Conservation (phyloP, 1,139 yeast genomes). For the Magnusiomyces sp. region DNA sequence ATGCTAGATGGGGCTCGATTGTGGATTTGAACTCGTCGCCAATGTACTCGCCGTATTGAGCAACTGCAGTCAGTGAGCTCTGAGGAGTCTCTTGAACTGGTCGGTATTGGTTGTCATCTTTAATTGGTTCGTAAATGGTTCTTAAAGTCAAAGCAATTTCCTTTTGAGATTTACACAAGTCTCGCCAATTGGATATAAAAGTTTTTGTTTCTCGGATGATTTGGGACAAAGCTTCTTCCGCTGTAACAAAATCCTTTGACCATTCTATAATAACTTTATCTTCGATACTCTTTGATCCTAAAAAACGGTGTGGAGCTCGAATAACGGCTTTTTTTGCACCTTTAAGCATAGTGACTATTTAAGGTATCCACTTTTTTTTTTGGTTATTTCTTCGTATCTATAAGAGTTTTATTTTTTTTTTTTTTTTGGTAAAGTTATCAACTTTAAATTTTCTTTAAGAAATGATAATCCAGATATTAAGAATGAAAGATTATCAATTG, state of each 20-base stretch:
- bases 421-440: no score
- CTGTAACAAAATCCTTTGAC: constrained; percentile 40
- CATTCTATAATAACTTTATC: constrained; percentile 44
- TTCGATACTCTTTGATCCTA: constrained; percentile 34
- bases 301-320: constrained; percentile 32
- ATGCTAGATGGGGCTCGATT: constrained; percentile 23
- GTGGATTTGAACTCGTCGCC: constrained; percentile 10
- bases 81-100: constrained; percentile 36
- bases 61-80: constrained; percentile 30
- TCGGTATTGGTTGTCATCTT: constrained; percentile 27
- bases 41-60: constrained; percentile 18
- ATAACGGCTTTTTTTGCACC: constrained; percentile 34
- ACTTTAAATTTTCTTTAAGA: constrained; percentile 6
- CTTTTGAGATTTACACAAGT: constrained; percentile 27
- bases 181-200: constrained; percentile 36
- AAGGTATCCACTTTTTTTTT: no score
- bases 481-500: no score
- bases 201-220: constrained; percentile 33
- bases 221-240: constrained; percentile 40
- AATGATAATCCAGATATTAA: no score
- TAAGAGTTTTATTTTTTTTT: constrained; percentile 6
- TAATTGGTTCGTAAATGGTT: constrained; percentile 32
- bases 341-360: constrained; percentile 24
- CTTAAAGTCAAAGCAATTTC: constrained; percentile 32
- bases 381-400: constrained; percentile 11